Evolutionary conservation across 1,284 basidiomycete genomes (phyloP), one percentile per base, ranked within the genome.

Genomic region (Trametes hirsuta): DNA sequence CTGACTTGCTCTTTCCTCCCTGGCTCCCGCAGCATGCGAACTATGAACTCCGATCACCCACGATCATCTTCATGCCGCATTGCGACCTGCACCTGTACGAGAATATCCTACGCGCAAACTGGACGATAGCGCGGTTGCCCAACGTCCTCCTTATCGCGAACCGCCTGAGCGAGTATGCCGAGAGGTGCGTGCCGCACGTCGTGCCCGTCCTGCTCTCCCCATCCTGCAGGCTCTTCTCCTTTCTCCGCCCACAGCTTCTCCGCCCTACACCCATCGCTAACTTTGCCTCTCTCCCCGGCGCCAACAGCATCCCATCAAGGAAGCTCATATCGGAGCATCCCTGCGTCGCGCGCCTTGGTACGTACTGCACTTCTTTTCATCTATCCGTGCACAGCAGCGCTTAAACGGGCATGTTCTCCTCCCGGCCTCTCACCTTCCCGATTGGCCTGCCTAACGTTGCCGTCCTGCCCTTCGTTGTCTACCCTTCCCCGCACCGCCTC

Each of bases 1-100:
- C 55, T 58, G 42, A 35, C 44, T 45, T 56, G 35, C 45, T 18
- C 1, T 55, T 60, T 49, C 51, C 50, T 9, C 21, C 18, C 53
- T 45, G n/a, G 22, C 18, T 62, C 42, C 25, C 49, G 18, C 68
- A 77, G 75, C 64, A 74, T 46, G 76, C 70, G 21, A 68, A 66
- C 48, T 72, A 76, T 59, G 61, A 47, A 47, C 58, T 75, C 21
- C 57, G 64, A 35, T 60, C 62, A 34, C 82, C 84, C 62, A 90
- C 87, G 48, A 76, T 91, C 56, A 77, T 85, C 55, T 90, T 84
- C 75, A 90, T 91, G 88, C 90, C 88, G 35, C 89, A 91, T 70
- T 91, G 90, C 69, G 88, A 90, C 69, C 68, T 87, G 69, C 78
- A 79, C 58, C 77, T 91, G 25, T 90, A 91, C 73, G 87, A 91